phyloP scores from a whole-genome alignment of 2,329 filamentous ascomycete species.

The Trichoderma brevicompactum region DNA sequence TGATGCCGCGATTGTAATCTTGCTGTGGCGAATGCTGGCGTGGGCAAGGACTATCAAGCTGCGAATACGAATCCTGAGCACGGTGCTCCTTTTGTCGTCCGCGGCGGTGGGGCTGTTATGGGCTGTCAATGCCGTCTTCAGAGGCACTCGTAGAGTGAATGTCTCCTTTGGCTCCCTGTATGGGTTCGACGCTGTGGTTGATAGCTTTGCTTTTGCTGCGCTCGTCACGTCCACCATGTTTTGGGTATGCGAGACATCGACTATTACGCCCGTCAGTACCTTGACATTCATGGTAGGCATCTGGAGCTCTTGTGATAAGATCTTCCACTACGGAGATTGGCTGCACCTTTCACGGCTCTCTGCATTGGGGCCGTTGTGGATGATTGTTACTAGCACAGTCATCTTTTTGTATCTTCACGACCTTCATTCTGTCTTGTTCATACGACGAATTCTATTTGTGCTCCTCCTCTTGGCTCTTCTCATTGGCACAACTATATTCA shows the following conservation, averaged over 20 bases:
- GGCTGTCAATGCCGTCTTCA: conserved; percentile 41
- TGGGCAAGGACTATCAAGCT: conserved; percentile 55
- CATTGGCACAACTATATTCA: conserved; percentile 45
- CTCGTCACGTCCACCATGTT: conserved; percentile 51
- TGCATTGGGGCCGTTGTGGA: conserved; percentile 46
- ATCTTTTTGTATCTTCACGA: conserved; percentile 51
- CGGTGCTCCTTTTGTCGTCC: conserved; percentile 49
- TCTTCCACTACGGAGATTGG: conserved; percentile 50
- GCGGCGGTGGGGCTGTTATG: conserved; percentile 46
- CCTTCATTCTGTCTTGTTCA: conserved; percentile 49
- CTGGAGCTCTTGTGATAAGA: conserved; percentile 43
- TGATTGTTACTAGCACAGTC: conserved; percentile 48
- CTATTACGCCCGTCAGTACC: conserved; percentile 48
- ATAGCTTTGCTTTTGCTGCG: conserved; percentile 51
- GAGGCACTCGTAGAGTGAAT: conserved; percentile 32
- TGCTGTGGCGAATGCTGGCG: conserved; percentile 56
- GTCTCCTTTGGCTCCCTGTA: conserved; percentile 51
- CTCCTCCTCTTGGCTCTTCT: conserved; percentile 46
- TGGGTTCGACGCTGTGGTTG: conserved; percentile 53
- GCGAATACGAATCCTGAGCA: conserved; percentile 52
- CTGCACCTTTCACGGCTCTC: conserved; percentile 46
- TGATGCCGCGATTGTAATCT: conserved; percentile 52
- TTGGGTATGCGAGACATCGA: conserved; percentile 53
- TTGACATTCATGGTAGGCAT: conserved; percentile 51
- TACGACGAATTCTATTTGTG: conserved; percentile 48